Evolutionary conservation across 225 moss, liverwort and hornwort genomes (phyloP).

Genomic region (Lunularia cruciata): DNA sequence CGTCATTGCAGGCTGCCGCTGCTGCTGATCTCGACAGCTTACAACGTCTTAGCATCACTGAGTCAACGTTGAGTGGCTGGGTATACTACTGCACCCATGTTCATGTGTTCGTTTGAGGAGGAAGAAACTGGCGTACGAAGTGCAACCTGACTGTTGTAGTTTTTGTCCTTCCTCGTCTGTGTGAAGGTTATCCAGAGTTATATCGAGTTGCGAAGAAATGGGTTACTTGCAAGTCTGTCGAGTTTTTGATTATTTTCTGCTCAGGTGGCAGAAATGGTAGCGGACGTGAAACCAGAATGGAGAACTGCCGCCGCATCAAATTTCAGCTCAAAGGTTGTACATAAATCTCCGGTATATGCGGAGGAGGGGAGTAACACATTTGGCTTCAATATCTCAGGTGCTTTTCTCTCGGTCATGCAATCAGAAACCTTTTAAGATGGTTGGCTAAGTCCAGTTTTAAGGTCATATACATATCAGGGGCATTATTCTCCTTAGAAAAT

Average conservation of each 20-base stretch:
- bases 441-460: too few species aligned
- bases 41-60: slow-evolving; percentile 51
- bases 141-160: background rate
- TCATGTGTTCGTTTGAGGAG: background rate
- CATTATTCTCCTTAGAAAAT: too few species aligned
- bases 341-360: slow-evolving; percentile 16
- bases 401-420: background rate
- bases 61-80: slow-evolving; percentile 60
- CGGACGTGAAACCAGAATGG: slow-evolving; percentile 58
- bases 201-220: background rate
- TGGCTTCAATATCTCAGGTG: slow-evolving; percentile 41
- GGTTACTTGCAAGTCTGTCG: background rate
- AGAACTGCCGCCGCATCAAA: slow-evolving; percentile 51
- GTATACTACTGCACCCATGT: slow-evolving; percentile 15
- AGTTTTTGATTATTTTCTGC: slow-evolving; percentile 27
- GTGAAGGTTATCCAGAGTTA: slow-evolving; percentile 11
- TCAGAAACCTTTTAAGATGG: too few species aligned
- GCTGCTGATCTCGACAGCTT: slow-evolving; percentile 48
- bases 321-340: slow-evolving; percentile 39
- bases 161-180: background rate
- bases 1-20: slow-evolving; percentile 49
- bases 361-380: slow-evolving; percentile 39
- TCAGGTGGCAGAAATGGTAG: slow-evolving; percentile 53
- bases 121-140: background rate
- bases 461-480: too few species aligned